Evolutionary conservation across 345 rosid genomes (phyloP).

Genomic region (Abelmoschus esculentus): DNA sequence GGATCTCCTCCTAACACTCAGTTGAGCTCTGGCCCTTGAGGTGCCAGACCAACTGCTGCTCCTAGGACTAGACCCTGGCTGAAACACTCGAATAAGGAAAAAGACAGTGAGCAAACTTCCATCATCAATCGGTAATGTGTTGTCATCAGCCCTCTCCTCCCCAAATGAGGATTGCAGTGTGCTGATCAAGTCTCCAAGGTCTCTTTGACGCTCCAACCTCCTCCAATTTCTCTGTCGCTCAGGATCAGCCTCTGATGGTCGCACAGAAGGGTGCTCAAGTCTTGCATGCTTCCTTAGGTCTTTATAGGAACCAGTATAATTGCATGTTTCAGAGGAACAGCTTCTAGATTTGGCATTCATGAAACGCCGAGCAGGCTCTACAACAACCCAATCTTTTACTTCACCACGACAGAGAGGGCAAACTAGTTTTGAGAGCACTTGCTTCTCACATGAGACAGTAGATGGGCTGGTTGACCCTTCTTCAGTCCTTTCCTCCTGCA

Average conservation of each 20-base stretch:
- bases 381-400: constrained; percentile 70
- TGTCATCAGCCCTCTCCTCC: constrained; percentile 62
- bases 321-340: constrained; percentile 83
- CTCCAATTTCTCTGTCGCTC: constrained; percentile 93
- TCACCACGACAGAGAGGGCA: constrained; percentile 93
- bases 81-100: constrained; percentile 75
- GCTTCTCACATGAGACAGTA: constrained; percentile 30
- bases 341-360: constrained; percentile 83
- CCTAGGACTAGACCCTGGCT: constrained; percentile 65
- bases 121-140: constrained; percentile 48
- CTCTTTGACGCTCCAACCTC: constrained; percentile 92
- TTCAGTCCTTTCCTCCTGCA: constrained; percentile 31
- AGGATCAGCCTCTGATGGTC: constrained; percentile 92
- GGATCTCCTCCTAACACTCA: constrained; percentile 59
- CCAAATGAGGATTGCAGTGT: constrained; percentile 80
- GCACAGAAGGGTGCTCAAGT: constrained; percentile 19
- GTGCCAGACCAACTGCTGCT: constrained; percentile 73
- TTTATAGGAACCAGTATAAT: constrained; percentile 60
- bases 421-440: constrained; percentile 36
- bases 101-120: constrained; percentile 81
- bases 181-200: constrained; percentile 87
- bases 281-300: constrained; percentile 91
- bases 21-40: constrained; percentile 62
- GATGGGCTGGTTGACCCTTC: constrained; percentile 20
- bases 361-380: constrained; percentile 60